phyloP scores from a whole-genome alignment of 1,139 yeast species.

The Oligophagozyma castellii region DNA sequence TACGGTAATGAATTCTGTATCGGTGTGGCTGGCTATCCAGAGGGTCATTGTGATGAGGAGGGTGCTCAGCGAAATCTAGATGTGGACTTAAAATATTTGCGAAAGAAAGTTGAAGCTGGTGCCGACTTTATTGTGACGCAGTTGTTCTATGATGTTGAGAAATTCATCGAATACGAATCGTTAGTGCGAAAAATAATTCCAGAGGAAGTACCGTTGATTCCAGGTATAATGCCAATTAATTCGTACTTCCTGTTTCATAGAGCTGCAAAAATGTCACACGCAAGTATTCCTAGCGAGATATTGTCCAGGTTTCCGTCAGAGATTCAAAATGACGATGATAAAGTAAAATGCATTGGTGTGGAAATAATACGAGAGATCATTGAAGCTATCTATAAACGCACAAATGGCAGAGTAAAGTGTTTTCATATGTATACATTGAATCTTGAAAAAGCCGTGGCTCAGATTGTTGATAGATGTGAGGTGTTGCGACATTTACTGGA shows the following conservation, averaged over 20 bases:
- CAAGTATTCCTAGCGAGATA: conserved; percentile 55
- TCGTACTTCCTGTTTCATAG: conserved; percentile 76
- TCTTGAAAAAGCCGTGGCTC: conserved; percentile 82
- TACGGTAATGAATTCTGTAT: conserved; percentile 71
- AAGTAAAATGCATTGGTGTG: conserved; percentile 75
- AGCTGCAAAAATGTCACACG: conserved; percentile 83
- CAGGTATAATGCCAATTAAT: conserved; percentile 95
- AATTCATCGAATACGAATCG: conserved; percentile 23
- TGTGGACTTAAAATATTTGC: conserved; percentile 59
- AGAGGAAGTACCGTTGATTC: conserved; percentile 48
- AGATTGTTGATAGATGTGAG: conserved; percentile 52
- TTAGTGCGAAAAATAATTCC: conserved; percentile 22
- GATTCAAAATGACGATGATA: conserved; percentile 68
- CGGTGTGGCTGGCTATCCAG: conserved; percentile 94
- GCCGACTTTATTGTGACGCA: conserved; percentile 92
- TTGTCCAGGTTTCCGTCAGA: conserved; percentile 40
- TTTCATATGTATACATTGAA: conserved; percentile 86
- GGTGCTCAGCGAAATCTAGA: conserved; percentile 54
- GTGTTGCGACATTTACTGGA: conserved; percentile 31
- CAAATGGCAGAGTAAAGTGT: conserved; percentile 51
- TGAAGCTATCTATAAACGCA: conserved; percentile 36
- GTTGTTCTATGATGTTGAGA: conserved; percentile 55
- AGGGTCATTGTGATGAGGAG: conserved; percentile 73
- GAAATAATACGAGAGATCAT: conserved; percentile 55
- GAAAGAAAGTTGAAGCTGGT: conserved; percentile 82